These are phyloP conservation scores for Intubia oerlemansii DNA, from an alignment of 2,329 filamentous ascomycete genomes.

Conservation along the genomic window DNA sequence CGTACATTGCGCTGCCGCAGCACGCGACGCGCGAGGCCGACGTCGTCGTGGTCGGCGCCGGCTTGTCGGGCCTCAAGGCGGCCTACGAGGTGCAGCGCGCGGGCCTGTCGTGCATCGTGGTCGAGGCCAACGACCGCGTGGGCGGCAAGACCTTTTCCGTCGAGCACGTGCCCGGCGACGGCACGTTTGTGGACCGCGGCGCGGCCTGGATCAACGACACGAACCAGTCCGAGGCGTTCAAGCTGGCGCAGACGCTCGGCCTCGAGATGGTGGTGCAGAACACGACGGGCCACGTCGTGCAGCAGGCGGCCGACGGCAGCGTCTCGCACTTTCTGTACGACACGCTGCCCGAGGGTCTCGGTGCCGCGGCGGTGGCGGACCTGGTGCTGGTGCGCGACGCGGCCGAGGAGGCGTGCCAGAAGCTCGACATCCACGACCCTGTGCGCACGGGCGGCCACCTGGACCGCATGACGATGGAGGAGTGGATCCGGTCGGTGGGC, in stretches of 20 bases:
- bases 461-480: conserved; percentile 4
- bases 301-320: conserved; percentile 3
- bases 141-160: conserved; percentile 26
- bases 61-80: conserved; percentile 3
- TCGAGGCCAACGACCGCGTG: conserved; percentile 27
- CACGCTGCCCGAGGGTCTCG: not conserved
- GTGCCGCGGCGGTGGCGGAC: not conserved
- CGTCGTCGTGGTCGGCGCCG: conserved; percentile 6
- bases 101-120: conserved; percentile 15
- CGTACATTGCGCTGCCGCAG: conserved; percentile 3
- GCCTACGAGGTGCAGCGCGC: conserved; percentile 3
- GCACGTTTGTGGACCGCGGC: conserved; percentile 4
- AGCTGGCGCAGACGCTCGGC: conserved; percentile 1
- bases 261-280: conserved; percentile 4
- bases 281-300: conserved; percentile 4
- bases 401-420: conserved; percentile 4
- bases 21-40: conserved; percentile 2
- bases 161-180: conserved; percentile 1
- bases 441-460: conserved; percentile 1
- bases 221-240: conserved; percentile 4
- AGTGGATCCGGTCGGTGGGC: conserved; percentile 2
- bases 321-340: conserved; percentile 5
- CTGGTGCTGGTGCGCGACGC: conserved; percentile 1
- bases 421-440: conserved; percentile 5
- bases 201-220: conserved; percentile 7